Conservation (phyloP, 208 protist genomes). For the Crithidia thermophila region DNA sequence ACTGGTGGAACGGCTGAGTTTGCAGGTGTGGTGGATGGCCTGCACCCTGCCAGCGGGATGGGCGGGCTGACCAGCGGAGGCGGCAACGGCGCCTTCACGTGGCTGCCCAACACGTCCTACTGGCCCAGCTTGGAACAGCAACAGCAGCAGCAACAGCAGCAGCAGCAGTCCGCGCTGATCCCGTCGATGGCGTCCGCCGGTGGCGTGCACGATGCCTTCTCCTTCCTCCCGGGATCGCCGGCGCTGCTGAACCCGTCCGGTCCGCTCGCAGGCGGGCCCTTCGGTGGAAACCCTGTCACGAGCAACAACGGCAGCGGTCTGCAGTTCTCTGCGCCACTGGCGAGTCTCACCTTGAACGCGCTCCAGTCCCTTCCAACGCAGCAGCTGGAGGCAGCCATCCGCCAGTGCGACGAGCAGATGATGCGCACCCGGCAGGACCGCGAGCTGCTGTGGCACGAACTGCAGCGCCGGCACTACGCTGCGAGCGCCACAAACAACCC, state of each 20-base stretch:
- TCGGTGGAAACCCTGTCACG: too few relatives aligned
- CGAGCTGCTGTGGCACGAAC: conserved; percentile 22
- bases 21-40: not conserved
- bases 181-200: not conserved
- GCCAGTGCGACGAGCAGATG: conserved; percentile 25
- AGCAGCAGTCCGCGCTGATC: conserved; percentile 1
- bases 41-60: not conserved
- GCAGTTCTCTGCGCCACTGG: not conserved
- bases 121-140: conserved; percentile 16
- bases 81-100: conserved; percentile 2
- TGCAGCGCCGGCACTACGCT: conserved; percentile 19
- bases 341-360: not conserved
- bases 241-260: not conserved
- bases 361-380: conserved; percentile 11
- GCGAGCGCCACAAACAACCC: not conserved
- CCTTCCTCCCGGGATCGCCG: not conserved
- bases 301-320: not conserved
- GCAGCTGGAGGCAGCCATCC: conserved; percentile 14
- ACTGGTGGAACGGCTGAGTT: not conserved
- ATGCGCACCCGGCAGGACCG: conserved; percentile 22
- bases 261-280: not conserved
- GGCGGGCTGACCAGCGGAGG: not conserved
- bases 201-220: conserved; percentile 5
- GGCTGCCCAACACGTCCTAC: conserved; percentile 26
- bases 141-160: conserved; percentile 17